Evolutionary conservation across 306 rosid species (phyloP).

Genomic region (Gillenia trifoliata): DNA sequence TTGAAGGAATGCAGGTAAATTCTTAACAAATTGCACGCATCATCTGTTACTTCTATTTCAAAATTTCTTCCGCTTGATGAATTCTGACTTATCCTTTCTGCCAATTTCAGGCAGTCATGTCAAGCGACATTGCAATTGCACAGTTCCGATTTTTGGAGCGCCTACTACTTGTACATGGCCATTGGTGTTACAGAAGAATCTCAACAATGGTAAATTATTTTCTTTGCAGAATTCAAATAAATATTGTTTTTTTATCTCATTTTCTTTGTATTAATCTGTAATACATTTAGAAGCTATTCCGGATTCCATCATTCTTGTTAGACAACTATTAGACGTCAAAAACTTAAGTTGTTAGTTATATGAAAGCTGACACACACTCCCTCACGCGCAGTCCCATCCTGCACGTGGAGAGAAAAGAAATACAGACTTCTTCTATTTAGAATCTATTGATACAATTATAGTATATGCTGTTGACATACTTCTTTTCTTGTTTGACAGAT

Average conservation of each 20-base stretch:
- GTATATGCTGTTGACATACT: conserved; percentile 16
- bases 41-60: conserved; percentile 2
- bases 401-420: not conserved
- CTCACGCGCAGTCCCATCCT: not conserved
- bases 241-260: not conserved
- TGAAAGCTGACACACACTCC: not conserved
- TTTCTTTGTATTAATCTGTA: not conserved
- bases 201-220: conserved; percentile 73
- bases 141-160: conserved; percentile 90
- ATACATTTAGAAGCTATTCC: not conserved
- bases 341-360: not conserved
- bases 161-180: conserved; percentile 95
- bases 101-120: conserved; percentile 85
- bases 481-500: conserved; percentile 47
- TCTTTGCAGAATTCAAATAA: not conserved
- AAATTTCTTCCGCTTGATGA: not conserved
- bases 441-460: not conserved
- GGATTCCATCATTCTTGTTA: not conserved
- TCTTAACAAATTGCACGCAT: conserved; percentile 7
- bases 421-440: not conserved
- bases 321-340: not conserved
- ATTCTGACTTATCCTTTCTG: conserved; percentile 13
- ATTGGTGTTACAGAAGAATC: conserved; percentile 99
- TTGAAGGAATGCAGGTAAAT: conserved; percentile 98
- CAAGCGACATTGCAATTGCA: conserved; percentile 94